Conservation (phyloP, 345 rosid genomes). For the Nephelium lappaceum region DNA sequence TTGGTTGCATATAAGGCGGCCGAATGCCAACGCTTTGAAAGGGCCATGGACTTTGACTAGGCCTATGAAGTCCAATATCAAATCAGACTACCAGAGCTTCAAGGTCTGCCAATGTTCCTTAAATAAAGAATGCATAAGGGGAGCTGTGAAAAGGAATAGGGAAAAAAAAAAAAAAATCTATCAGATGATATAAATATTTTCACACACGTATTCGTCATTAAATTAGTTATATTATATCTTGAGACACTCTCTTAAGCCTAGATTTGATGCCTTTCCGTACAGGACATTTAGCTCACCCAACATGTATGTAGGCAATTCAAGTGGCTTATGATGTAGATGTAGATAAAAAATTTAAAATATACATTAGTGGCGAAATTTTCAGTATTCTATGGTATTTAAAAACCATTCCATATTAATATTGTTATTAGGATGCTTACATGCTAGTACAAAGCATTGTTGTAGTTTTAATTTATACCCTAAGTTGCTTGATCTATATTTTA, state of each 20-base stretch:
- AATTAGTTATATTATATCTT: neutral
- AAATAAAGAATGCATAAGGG: neutral
- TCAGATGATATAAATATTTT: neutral
- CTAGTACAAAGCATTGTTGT: neutral
- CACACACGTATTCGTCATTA: neutral
- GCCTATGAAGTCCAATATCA: neutral
- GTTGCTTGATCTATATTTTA: slow-evolving; percentile 14
- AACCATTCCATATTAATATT: neutral
- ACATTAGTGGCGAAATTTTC: neutral
- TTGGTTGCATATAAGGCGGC: too few species aligned
- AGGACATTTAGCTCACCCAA: neutral
- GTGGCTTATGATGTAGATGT: neutral
- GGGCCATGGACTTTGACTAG: neutral
- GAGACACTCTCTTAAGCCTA: neutral
- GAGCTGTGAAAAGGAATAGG: neutral
- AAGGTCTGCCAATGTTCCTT: neutral
- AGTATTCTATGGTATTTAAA: neutral
- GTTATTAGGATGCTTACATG: neutral
- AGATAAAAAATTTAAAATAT: neutral
- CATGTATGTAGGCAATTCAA: neutral
- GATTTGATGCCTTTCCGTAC: slow-evolving; percentile 10
- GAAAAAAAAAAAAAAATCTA: neutral
- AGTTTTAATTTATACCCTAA: neutral
- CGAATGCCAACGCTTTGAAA: neutral
- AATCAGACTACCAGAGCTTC: too few species aligned